phyloP scores from a whole-genome alignment of 768 basidiomycete species.

The Fomitopsis serialis region DNA sequence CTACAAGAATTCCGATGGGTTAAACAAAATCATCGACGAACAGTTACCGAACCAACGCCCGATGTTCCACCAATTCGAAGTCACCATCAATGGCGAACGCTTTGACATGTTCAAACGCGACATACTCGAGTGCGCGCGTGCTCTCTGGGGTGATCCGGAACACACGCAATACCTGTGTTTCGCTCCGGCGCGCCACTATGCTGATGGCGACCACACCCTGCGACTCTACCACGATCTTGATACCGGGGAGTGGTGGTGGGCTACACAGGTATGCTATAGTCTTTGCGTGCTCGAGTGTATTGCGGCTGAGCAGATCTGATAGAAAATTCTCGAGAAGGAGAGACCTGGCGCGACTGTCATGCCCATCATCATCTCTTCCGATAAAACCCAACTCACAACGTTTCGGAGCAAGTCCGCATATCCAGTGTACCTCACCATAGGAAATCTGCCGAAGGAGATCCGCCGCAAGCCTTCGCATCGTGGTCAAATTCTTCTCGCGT shows the following conservation, averaged over 20 bases:
- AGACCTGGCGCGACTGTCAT: constrained; percentile 15
- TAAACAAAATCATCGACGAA: constrained; percentile 31
- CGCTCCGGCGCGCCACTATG: constrained; percentile 33
- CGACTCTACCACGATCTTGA: constrained; percentile 38
- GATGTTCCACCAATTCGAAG: constrained; percentile 19
- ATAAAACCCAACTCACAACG: constrained; percentile 19
- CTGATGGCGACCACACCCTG: constrained; percentile 18
- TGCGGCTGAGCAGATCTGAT: not conserved
- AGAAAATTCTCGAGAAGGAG: constrained; percentile 9
- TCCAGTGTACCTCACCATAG: constrained; percentile 23
- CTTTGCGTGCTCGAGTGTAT: too few relatives aligned
- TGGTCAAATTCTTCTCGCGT: constrained; percentile 21
- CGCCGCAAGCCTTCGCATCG: constrained; percentile 18
- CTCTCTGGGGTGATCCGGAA: constrained; percentile 30
- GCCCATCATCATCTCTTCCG: constrained; percentile 17
- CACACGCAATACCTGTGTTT: constrained; percentile 26
- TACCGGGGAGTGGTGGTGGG: constrained; percentile 50
- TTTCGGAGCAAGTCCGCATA: constrained; percentile 19
- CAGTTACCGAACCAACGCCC: constrained; percentile 21
- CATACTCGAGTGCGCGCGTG: constrained; percentile 31
- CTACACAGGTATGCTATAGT: constrained; percentile 36
- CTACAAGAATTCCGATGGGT: constrained; percentile 23
- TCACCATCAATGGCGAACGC: constrained; percentile 24
- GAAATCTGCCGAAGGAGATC: constrained; percentile 21
- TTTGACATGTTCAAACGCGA: constrained; percentile 30